Conservation (phyloP, 352 stramenopile species). For the Phytophthora chlamydospora region DNA sequence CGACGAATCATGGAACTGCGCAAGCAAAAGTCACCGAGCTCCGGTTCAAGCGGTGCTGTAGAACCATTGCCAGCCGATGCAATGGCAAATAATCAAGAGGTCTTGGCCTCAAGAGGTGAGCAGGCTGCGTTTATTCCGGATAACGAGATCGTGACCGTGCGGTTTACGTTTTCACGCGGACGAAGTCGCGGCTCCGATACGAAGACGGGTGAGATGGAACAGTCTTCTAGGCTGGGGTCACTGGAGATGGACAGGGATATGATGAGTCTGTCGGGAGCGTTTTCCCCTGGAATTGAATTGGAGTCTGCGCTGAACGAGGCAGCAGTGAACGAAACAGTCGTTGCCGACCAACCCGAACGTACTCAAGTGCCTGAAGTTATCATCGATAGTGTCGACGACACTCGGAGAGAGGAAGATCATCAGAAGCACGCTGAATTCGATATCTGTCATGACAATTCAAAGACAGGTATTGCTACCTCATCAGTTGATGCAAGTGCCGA, state of each 20-base stretch:
- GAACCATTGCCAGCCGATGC: background rate
- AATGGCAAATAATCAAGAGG: background rate
- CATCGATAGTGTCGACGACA: background rate
- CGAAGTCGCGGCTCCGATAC: slow-evolving; percentile 14
- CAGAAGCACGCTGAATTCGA: background rate
- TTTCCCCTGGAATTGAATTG: slow-evolving; percentile 61
- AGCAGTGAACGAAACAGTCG: slow-evolving; percentile 8
- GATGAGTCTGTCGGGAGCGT: slow-evolving; percentile 45
- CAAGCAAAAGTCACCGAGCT: slow-evolving; percentile 33
- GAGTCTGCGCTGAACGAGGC: slow-evolving; percentile 48
- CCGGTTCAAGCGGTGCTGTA: background rate
- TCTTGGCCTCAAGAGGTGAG: background rate
- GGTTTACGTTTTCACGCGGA: slow-evolving; percentile 62
- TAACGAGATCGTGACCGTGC: slow-evolving; percentile 53
- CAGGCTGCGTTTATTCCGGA: slow-evolving; percentile 28
- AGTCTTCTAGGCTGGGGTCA: slow-evolving; percentile 8
- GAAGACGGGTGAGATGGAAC: background rate
- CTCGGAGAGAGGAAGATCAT: background rate
- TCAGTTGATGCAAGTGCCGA: background rate
- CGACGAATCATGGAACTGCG: slow-evolving; percentile 64
- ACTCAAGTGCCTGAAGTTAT: background rate
- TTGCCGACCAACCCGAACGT: background rate
- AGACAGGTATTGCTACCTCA: background rate
- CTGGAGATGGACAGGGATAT: slow-evolving; percentile 23
- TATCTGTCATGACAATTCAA: background rate